These are phyloP conservation scores for Combretum micranthum DNA, from an alignment of 345 rosid species.

Conservation along the genomic window DNA sequence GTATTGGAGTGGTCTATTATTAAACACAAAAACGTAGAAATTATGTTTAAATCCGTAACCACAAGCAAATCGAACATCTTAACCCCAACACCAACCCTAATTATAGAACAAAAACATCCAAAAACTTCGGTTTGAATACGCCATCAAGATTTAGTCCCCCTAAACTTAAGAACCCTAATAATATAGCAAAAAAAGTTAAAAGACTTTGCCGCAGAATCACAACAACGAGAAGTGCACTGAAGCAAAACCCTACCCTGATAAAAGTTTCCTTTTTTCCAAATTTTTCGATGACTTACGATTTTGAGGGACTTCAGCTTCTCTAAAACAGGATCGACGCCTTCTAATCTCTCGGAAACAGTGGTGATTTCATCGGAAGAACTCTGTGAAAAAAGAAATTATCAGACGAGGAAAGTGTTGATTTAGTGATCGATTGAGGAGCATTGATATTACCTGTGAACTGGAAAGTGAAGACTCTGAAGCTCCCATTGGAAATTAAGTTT, in stretches of 20 bases:
- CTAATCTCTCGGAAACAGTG: slow-evolving; percentile 61
- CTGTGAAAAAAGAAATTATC: slow-evolving; percentile 15
- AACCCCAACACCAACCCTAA: neutral
- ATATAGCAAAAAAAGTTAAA: neutral
- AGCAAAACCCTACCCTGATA: neutral
- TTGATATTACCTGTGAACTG: slow-evolving; percentile 36
- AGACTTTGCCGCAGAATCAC: neutral
- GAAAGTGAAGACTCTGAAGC: slow-evolving; percentile 40
- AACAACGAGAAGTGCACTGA: neutral
- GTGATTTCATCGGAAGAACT: slow-evolving; percentile 58
- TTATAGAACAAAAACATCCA: too few species aligned
- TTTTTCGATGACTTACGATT: slow-evolving; percentile 36
- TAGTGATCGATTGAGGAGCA: neutral
- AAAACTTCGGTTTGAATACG: too few species aligned
- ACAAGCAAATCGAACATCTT: neutral
- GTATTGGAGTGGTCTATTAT: slow-evolving; percentile 63
- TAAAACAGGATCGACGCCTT: slow-evolving; percentile 61
- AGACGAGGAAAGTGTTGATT: neutral
- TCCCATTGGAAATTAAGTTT: neutral
- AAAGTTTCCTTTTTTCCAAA: neutral
- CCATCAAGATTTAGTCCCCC: too few species aligned
- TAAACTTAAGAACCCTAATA: neutral
- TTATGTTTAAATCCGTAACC: neutral
- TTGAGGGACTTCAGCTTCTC: slow-evolving; percentile 73
- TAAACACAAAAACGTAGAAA: neutral